Base-by-base conservation (phyloP, 768 basidiomycete species). In the Gyrodon lividus region DNA sequence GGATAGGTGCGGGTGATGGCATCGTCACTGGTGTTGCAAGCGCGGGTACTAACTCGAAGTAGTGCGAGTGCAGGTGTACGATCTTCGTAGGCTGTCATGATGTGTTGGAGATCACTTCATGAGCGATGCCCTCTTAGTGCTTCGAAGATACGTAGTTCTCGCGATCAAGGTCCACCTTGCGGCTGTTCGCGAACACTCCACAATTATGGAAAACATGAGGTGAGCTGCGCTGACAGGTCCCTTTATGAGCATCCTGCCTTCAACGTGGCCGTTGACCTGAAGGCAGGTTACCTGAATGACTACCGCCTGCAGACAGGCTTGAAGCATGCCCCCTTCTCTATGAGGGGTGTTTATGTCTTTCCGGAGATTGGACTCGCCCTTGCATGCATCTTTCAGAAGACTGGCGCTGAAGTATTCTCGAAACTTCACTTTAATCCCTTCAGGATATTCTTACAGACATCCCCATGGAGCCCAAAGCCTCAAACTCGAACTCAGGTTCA, bases 131-230 rank as follows among this genome's bases (percentile, higher is more conserved):
- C 60, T 58, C 59, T 60, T 51, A 59, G 58, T 53, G 42, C 41
- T 58, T 48, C 54, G 43, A 56, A 54, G 63, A 59, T 63, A 59
- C 57, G 40, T 57, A 57, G 63, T 68, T 63, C 61, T 69, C 68
- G 63, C 55, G 65, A 69, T 71, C 59, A 49, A 59, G 58, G 60
- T 62, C 59, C 59, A 66, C 65, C 58, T 62, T 34, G 67, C 64
- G 69, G 63, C 61, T 64, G 55, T 68, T 63, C 61, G 41, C 59
- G 59, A 57, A 59, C 61, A 70, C 54, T 33, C 55, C 64, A 58
- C 56, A 54, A 56, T 59, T 61, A 70, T 62, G 65, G 68, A 63
- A 69, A 69, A 68, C 68, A 69, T 71, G 68, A 69, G 68, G 68
- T 69, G 61, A 46, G 67, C 62, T 63, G 65, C 68, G 66, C 42